Conservation (phyloP, 768 basidiomycete genomes). For the Ephemerocybe angulata region DNA sequence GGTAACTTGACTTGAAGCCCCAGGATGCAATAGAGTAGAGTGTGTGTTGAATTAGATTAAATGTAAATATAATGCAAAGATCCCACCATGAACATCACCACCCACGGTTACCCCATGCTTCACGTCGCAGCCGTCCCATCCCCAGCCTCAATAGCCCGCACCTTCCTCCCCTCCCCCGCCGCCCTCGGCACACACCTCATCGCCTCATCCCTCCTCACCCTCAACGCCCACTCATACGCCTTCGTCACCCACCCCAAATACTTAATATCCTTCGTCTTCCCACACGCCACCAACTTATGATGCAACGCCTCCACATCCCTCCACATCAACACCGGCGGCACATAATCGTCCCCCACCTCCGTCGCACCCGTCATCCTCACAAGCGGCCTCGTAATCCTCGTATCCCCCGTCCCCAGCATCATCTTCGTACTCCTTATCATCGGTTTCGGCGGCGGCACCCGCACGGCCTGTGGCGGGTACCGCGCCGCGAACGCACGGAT, state of each 20-base stretch:
- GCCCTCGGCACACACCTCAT: constrained; percentile 24
- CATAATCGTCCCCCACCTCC: constrained; percentile 67
- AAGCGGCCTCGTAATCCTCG: constrained; percentile 44
- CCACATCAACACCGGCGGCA: constrained; percentile 79
- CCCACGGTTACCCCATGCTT: too few relatives aligned
- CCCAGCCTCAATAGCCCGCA: too few relatives aligned
- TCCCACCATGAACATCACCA: too few relatives aligned
- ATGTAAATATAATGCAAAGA: too few relatives aligned
- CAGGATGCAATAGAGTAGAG: too few relatives aligned
- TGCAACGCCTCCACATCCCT: constrained; percentile 77
- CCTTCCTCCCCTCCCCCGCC: too few relatives aligned
- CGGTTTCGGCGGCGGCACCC: constrained; percentile 39
- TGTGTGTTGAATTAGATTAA: too few relatives aligned
- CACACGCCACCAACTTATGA: constrained; percentile 54
- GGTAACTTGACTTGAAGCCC: too few relatives aligned
- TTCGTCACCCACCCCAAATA: constrained; percentile 73
- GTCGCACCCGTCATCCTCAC: constrained; percentile 62
- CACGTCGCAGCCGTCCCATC: too few relatives aligned
- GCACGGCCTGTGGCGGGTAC: constrained; percentile 60
- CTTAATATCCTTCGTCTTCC: constrained; percentile 46
- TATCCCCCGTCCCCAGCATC: constrained; percentile 37
- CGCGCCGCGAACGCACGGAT: constrained; percentile 58
- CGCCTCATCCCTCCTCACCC: constrained; percentile 52
- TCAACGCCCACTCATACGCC: constrained; percentile 68
- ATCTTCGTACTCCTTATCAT: constrained; percentile 58